phyloP scores from a whole-genome alignment of 768 basidiomycete species.

The Guyanaporus albipodus region DNA sequence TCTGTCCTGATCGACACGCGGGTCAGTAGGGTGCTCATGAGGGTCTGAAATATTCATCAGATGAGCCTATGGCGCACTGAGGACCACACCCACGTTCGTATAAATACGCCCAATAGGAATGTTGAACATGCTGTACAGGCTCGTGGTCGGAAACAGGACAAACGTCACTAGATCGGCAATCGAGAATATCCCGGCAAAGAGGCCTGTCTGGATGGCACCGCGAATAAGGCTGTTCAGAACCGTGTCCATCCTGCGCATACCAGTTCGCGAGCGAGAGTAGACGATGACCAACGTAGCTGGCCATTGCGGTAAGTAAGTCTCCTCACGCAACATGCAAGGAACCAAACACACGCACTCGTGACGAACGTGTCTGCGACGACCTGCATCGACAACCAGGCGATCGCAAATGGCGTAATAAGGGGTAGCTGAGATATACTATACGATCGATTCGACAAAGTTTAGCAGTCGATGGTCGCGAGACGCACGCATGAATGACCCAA shows the following conservation, averaged over 20 bases:
- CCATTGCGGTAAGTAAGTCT: background rate
- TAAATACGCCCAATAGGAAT: conserved; percentile 41
- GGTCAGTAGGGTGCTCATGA: too few relatives aligned
- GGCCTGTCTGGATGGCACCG: conserved; percentile 7
- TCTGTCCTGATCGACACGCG: too few relatives aligned
- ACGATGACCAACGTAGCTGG: conserved; percentile 14
- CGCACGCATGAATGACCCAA: conserved; percentile 41
- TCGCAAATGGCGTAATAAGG: conserved; percentile 40
- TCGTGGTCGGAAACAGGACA: conserved; percentile 25
- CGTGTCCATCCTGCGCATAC: conserved; percentile 48
- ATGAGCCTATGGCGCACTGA: too few relatives aligned
- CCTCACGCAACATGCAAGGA: too few relatives aligned
- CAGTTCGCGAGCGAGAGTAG: conserved; percentile 11
- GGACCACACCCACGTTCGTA: conserved; percentile 41
- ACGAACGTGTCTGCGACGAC: conserved; percentile 43
- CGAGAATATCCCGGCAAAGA: conserved; percentile 1
- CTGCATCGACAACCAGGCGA: conserved; percentile 46
- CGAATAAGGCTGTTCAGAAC: conserved; percentile 23
- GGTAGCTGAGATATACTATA: conserved; percentile 39
- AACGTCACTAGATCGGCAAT: conserved; percentile 39
- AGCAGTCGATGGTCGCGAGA: background rate
- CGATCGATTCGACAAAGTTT: background rate
- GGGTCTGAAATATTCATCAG: too few relatives aligned
- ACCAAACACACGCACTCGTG: conserved; percentile 31
- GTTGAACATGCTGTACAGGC: conserved; percentile 36